Evolutionary conservation across 2,329 filamentous ascomycete species (phyloP).

Genomic region (Monilinia vaccinii-corymbosi): DNA sequence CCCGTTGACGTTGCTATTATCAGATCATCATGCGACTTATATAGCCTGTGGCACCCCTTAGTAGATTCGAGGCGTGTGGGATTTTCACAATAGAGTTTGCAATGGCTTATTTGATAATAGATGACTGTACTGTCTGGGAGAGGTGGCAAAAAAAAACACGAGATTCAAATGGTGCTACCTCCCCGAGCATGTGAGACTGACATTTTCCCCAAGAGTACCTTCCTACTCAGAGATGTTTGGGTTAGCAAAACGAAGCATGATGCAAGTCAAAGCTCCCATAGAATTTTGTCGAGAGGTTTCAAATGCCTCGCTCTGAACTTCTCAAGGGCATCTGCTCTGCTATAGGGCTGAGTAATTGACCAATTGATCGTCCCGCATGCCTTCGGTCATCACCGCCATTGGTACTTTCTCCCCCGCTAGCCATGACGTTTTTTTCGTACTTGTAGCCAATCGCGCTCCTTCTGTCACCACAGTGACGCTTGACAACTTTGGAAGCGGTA

Average conservation of each 20-base stretch:
- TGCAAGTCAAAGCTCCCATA: neutral
- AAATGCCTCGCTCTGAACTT: neutral
- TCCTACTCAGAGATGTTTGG: neutral
- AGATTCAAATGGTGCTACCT: neutral
- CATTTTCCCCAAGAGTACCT: neutral
- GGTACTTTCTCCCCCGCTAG: slow-evolving; percentile 2
- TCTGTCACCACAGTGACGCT: neutral
- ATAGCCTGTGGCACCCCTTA: neutral
- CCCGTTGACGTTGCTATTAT: slow-evolving; percentile 1
- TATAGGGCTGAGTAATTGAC: slow-evolving; percentile 8
- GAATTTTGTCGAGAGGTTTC: neutral
- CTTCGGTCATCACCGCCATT: slow-evolving; percentile 9
- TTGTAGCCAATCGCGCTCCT: slow-evolving; percentile 5
- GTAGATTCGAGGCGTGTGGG: neutral
- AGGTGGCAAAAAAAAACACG: neutral
- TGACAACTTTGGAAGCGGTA: neutral
- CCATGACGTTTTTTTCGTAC: slow-evolving; percentile 3
- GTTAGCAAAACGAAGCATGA: neutral
- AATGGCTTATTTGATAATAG: neutral
- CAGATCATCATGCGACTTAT: neutral
- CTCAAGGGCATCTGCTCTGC: neutral
- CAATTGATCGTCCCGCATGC: slow-evolving; percentile 1
- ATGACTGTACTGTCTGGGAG: neutral
- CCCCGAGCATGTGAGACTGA: neutral
- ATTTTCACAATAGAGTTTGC: neutral